phyloP scores from a whole-genome alignment of 352 stramenopile genomes.

The Globisporangium splendens region DNA sequence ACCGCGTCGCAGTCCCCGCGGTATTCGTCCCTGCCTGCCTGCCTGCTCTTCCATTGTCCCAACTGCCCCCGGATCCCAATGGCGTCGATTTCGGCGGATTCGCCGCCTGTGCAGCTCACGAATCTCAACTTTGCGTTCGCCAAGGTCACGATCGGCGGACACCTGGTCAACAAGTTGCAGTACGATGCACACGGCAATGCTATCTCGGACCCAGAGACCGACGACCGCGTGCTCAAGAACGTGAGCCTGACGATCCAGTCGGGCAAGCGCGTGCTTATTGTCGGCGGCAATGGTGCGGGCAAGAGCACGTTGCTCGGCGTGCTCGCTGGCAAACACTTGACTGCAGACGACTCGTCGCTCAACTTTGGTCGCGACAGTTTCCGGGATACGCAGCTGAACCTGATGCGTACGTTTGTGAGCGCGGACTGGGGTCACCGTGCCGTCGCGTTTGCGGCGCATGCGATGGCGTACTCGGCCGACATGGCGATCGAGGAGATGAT shows the following conservation, averaged over 20 bases:
- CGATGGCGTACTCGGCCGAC: constrained; percentile 90
- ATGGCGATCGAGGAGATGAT: constrained; percentile 97
- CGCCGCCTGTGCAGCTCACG: constrained; percentile 48
- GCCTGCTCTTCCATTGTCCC: too few species aligned
- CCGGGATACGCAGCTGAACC: constrained; percentile 94
- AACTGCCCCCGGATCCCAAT: not conserved
- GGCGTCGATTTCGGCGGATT: not conserved
- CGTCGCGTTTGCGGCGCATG: constrained; percentile 92
- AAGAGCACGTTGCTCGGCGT: constrained; percentile 95
- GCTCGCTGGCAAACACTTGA: constrained; percentile 93
- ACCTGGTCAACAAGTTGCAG: constrained; percentile 57
- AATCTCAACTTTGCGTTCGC: constrained; percentile 72
- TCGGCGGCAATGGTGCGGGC: constrained; percentile 94
- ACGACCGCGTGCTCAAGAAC: constrained; percentile 85
- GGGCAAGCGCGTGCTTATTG: constrained; percentile 89
- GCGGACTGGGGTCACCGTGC: constrained; percentile 95
- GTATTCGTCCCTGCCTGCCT: not conserved
- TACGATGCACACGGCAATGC: constrained; percentile 24
- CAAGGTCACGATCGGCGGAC: constrained; percentile 61
- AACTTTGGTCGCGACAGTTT: constrained; percentile 93
- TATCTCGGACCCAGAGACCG: constrained; percentile 6
- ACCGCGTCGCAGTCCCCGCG: not conserved
- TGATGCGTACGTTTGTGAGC: constrained; percentile 92
- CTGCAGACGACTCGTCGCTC: constrained; percentile 75
- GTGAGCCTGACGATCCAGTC: constrained; percentile 78